Conservation (phyloP, 495 filamentous ascomycete species). For the Saxophila tyrrhenica region DNA sequence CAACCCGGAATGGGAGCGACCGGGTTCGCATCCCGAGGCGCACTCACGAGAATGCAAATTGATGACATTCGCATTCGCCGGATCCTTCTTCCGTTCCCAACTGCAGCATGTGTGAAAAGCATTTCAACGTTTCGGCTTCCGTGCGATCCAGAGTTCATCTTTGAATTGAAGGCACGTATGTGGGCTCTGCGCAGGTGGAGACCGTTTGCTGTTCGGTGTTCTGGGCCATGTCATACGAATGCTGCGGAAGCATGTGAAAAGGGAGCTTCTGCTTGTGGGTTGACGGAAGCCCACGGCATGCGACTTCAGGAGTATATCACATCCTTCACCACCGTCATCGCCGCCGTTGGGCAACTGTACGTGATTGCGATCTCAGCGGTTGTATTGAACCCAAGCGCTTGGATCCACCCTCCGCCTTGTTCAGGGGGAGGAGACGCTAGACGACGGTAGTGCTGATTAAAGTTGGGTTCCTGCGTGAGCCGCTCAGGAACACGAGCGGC, state of each 20-base stretch:
- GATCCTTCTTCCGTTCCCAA: not conserved
- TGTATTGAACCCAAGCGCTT: not conserved
- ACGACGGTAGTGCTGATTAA: not conserved
- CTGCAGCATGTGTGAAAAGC: not conserved
- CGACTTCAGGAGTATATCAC: too few relatives aligned
- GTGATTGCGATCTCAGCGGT: too few relatives aligned
- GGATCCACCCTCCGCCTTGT: not conserved
- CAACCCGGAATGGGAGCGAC: too few relatives aligned
- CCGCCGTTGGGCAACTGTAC: not conserved
- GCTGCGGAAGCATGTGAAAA: not conserved
- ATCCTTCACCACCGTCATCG: too few relatives aligned
- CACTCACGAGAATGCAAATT: too few relatives aligned
- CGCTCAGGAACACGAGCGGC: not conserved
- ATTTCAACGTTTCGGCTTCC: not conserved
- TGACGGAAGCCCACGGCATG: too few relatives aligned
- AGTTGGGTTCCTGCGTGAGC: not conserved
- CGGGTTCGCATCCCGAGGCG: too few relatives aligned
- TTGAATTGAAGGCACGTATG: too few relatives aligned
- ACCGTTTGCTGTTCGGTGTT: not conserved
- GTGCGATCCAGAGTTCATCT: not conserved
- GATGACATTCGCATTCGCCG: too few relatives aligned
- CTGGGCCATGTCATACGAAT: not conserved
- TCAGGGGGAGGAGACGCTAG: not conserved
- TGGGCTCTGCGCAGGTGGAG: not conserved
- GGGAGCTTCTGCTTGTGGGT: too few relatives aligned